Evolutionary conservation across 345 rosid species (phyloP), one percentile per base, ranked within the genome.

Genomic region (Moringa oleifera): DNA sequence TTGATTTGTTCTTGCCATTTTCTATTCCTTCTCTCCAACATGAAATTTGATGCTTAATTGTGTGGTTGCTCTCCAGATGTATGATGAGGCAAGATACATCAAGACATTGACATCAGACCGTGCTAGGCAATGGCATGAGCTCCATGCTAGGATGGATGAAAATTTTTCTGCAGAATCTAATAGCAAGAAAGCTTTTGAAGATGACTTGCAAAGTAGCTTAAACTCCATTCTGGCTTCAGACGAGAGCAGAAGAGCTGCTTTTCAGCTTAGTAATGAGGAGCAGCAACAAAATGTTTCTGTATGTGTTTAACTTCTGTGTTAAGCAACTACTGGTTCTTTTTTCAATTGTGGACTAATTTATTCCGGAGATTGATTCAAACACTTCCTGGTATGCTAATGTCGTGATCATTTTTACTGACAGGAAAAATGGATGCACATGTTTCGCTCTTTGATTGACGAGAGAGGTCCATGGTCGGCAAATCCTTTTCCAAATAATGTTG

Each of bases 381-480:
- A 25, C 24, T 20, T 36, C 37, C 53, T 51, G n/a, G n/a, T 41
- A 19, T 6, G 7, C 41, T 36, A 18, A n/a, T 51, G 15, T 51
- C 15, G 15, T 51, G 54, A 0, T 20, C 54, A 20, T 51, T 51
- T 41, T 41, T 16, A 51, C 15, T 61, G 49, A 66, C 74, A 87
- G 95, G 95, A 84, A 79, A 93, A 88, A 76, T 93, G 97, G 96
- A 87, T 90, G 71, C 97, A 81, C 83, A 76, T 93, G 86, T 86
- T 93, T 65, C 97, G 98, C 59, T 75, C 86, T 68, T 78, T 90
- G 77, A 88, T 90, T 70, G 99, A 93, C 76, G 99, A 90, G 75
- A 80, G 98, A 75, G 97, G 98, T 64, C 96, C 98, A 23, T 93
- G 98, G 98, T 93, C 97, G 65, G 94, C 97, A 53, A 80, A 81